Base-by-base conservation (phyloP, 148 eudicot genomes). In the Chenopodium album region DNA sequence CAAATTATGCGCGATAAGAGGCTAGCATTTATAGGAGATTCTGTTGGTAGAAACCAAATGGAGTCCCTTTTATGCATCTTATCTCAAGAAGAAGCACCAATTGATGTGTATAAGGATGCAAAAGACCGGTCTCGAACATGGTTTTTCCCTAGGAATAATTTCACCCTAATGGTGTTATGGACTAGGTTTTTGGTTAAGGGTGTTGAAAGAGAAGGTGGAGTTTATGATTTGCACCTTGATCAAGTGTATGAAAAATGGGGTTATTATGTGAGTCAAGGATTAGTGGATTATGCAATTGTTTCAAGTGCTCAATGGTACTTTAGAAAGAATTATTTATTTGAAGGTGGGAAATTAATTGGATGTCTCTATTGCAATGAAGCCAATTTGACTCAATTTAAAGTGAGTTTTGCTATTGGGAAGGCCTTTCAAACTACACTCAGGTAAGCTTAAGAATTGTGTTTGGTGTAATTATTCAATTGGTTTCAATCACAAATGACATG, bases 21-120 rank as follows among this genome's bases (percentile, higher is more conserved):
- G 13, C 85, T 87, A 73, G 90, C 90, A 41, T 90, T 90, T 28
- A 79, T 89, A 70, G 91, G 91, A 26, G 93, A 90, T 68, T 90
- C 93, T 1, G 82, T 90, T 9, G 89, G 88, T 28, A 77, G 93
- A 19, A 90, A 90, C 79, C 93, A 90, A 56, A 56, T 88, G 76
- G 88, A 90, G 44, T 90, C 90, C 0, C 85, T 89, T 41, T 6
- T 89, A 62, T 90, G 93, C 64, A 83, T 87, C 34, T 77, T 88
- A 60, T 66, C 89, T 4, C 88, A 80, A 75, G 86, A 50, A 83
- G 90, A 89, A 77, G 76, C 82, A 46, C 83, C 89, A 28, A 59
- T 78, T 32, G 84, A 84, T 64, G 80, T 88, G 80, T 85, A 81
- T 60, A 88, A 83, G 32, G 90, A 88, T 73, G 85, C 80, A 7